These are phyloP conservation scores for Paradendryphiella salina DNA, from an alignment of 2,329 filamentous ascomycete species.

Conservation along the genomic window DNA sequence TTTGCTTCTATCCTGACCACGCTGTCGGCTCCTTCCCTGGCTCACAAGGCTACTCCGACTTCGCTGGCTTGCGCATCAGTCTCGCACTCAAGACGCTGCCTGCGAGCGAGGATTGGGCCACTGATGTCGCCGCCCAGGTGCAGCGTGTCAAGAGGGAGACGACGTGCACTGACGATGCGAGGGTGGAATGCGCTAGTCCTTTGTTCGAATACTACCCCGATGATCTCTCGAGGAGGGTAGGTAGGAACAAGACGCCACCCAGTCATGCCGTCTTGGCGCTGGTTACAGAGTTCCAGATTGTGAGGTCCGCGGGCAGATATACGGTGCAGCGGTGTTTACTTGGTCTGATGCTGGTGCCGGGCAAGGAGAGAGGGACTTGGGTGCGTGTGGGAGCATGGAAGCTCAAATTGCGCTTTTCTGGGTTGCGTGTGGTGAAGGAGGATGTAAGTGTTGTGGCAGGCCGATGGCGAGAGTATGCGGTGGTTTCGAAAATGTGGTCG, in stretches of 20 bases:
- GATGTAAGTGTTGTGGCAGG: slow-evolving; percentile 2
- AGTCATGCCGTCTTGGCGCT: slow-evolving; percentile 1
- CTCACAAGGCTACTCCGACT: background rate
- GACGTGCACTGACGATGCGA: background rate
- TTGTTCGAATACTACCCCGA: slow-evolving; percentile 9
- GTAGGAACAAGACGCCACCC: background rate
- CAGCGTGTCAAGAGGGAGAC: too few relatives aligned
- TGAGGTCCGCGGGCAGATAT: background rate
- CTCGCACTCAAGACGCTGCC: background rate
- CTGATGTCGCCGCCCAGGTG: background rate
- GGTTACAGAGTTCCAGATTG: slow-evolving; percentile 7
- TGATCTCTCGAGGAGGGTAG: background rate
- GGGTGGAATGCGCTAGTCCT: background rate
- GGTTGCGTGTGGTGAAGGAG: background rate
- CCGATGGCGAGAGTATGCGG: background rate
- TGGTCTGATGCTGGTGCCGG: slow-evolving; percentile 6
- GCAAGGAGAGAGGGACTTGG: background rate
- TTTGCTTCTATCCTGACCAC: background rate
- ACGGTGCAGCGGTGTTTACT: slow-evolving; percentile 5
- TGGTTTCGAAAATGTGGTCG: background rate
- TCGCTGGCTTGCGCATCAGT: background rate
- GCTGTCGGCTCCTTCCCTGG: background rate
- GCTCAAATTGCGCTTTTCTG: too few relatives aligned
- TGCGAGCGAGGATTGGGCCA: background rate
- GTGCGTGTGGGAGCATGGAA: slow-evolving; percentile 11